Evolutionary conservation across 352 stramenopile species (phyloP).

Genomic region (Peronospora tabacina): DNA sequence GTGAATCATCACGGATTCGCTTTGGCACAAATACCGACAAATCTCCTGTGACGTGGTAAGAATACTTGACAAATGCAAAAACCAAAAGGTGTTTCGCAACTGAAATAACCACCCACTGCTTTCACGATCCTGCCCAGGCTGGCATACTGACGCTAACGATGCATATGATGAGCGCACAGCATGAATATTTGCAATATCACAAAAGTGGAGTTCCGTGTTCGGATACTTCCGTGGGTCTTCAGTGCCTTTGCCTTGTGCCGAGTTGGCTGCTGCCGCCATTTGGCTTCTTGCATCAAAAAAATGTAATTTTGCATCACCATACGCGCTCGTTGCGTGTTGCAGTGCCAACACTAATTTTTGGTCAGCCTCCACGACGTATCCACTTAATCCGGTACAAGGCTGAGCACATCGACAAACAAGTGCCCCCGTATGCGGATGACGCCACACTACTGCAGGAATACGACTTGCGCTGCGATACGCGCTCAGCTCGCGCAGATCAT

Average conservation of each 20-base stretch:
- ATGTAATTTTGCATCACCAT: slow-evolving; percentile 67
- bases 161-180: slow-evolving; percentile 88
- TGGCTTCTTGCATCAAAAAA: slow-evolving; percentile 82
- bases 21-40: slow-evolving; percentile 90
- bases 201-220: slow-evolving; percentile 94
- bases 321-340: slow-evolving; percentile 51
- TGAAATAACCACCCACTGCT: slow-evolving; percentile 74
- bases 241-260: slow-evolving; percentile 80
- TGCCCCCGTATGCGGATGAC: slow-evolving; percentile 84
- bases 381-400: slow-evolving; percentile 73
- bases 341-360: slow-evolving; percentile 74
- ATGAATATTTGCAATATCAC: slow-evolving; percentile 99
- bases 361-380: slow-evolving; percentile 71
- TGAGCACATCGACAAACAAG: slow-evolving; percentile 85
- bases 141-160: slow-evolving; percentile 65
- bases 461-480: slow-evolving; percentile 92
- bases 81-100: slow-evolving; percentile 96
- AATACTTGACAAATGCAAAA: slow-evolving; percentile 94
- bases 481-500: slow-evolving; percentile 77
- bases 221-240: slow-evolving; percentile 93
- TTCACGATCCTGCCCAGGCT: slow-evolving; percentile 69
- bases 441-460: slow-evolving; percentile 91
- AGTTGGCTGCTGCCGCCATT: slow-evolving; percentile 81
- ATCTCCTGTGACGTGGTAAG: slow-evolving; percentile 90
- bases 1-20: slow-evolving; percentile 95